Evolutionary conservation across 202 grass and related monocot species (phyloP), one percentile per base, ranked within the genome.

Genomic region (Zizania palustris): DNA sequence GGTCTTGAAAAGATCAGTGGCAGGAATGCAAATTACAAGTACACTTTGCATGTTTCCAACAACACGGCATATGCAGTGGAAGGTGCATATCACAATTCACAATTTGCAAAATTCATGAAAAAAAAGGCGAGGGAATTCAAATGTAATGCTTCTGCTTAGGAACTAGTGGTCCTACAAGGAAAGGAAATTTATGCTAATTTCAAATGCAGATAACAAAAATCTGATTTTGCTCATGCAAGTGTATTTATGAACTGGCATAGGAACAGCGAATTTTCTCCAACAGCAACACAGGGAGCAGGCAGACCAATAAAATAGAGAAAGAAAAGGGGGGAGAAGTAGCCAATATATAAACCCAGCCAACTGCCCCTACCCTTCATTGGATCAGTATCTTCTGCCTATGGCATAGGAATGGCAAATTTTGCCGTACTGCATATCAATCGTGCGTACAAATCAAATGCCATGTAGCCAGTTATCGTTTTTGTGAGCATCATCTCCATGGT

Each of bases 1-100:
- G 22, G 22, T 60, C 18, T 5, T 11, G 22, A 22, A 12, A 60
- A 11, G 57, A 60, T 33, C 34, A 16, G 11, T 62, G 34, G 60
- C 13, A 62, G 34, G 60, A 16, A 38, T 62, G 60, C 60, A 62
- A 62, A 62, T 62, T 38, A 62, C 60, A 38, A 37, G 34, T 15
- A 60, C 33, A 13, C 6, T 62, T 62, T 62, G 28, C 9, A 60
- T 36, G 60, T 37, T 62, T 6, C 0, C 28, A 37, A 37, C 6
- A 11, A 33, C 60, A 62, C 34, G 36, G 60, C 60, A 38, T 62
- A 36, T 37, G 35, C 4, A 21, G 28, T 4, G 11, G 11, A 1
- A 38, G 3, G 34, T 38, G 34, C 34, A 7, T 16, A 12, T 38
- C 60, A 38, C 34, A 9, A 35, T 12, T 38, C 60, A 38, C 34